Percentiles rank a stretch among this genome's conserved stretches.
phyloP scores from a whole-genome alignment of 495 filamentous ascomycete genomes.

The Penicillium macrosclerotiorum region DNA sequence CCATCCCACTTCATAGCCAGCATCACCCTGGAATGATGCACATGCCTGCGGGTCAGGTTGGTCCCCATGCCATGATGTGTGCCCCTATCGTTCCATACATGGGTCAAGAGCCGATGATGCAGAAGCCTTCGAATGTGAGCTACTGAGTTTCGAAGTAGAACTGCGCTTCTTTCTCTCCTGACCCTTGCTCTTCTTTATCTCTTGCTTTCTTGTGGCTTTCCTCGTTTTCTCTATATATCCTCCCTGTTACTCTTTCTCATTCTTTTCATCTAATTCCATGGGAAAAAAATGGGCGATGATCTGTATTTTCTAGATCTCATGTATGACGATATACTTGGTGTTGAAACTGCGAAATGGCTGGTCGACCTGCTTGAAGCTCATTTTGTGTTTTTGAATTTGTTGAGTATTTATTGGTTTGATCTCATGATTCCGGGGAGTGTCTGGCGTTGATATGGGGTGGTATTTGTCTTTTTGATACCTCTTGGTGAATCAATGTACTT shows the following conservation, averaged over 20 bases:
- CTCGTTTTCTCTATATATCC: constrained; percentile 1
- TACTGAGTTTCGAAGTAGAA: no score
- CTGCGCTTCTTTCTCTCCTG: constrained; percentile 13
- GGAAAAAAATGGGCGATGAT: constrained; percentile 18
- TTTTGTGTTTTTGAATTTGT: constrained; percentile 1
- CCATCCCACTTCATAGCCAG: constrained; percentile 14
- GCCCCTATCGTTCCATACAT: constrained; percentile 33
- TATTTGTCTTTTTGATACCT: constrained; percentile 14
- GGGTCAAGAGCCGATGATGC: constrained; percentile 19
- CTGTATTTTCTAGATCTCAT: constrained; percentile 9
- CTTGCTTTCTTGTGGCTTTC: not conserved
- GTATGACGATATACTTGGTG: constrained; percentile 21
- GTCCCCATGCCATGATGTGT: constrained; percentile 32
- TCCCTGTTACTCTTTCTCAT: not conserved
- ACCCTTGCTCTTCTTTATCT: constrained; percentile 12
- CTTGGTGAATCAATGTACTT: constrained; percentile 2
- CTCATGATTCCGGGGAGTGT: not conserved
- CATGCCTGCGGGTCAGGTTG: constrained; percentile 21
- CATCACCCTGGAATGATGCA: constrained; percentile 20
- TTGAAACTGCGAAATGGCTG: constrained; percentile 8
- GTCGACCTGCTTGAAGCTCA: not conserved
- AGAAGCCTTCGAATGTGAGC: constrained; percentile 24
- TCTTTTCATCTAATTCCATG: constrained; percentile 4
- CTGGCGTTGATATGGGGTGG: constrained; percentile 1
- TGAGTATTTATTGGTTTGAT: constrained; percentile 1